These are phyloP conservation scores for Lasiodiplodia citricola DNA, from an alignment of 2,329 filamentous ascomycete genomes.

Conservation along the genomic window DNA sequence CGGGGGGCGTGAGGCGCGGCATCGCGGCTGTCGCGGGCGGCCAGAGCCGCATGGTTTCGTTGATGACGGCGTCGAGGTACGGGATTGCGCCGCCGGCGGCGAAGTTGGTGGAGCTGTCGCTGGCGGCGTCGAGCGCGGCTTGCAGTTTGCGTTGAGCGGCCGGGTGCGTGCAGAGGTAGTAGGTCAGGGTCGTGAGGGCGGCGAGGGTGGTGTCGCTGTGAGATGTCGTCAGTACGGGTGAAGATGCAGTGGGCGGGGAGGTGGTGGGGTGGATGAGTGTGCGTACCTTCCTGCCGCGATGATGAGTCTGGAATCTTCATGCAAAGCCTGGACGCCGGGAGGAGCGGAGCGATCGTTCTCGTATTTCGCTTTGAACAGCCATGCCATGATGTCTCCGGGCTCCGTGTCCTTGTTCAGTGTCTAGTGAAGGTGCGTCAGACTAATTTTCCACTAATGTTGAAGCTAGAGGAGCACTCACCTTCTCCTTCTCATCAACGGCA, in stretches of 20 bases:
- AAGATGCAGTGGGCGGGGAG: conserved; percentile 7
- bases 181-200: neutral
- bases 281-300: conserved; percentile 48
- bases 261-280: conserved; percentile 38
- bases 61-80: conserved; percentile 48
- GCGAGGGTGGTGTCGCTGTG: conserved; percentile 33
- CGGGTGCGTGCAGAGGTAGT: conserved; percentile 32
- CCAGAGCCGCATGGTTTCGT: conserved; percentile 51
- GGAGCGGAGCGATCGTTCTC: conserved; percentile 45
- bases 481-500: conserved; percentile 40
- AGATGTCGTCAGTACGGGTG: conserved; percentile 51
- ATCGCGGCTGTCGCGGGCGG: conserved; percentile 47
- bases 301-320: conserved; percentile 41
- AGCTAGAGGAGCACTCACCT: conserved; percentile 30
- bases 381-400: conserved; percentile 46
- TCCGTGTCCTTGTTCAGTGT: conserved; percentile 31
- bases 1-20: conserved; percentile 44
- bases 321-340: conserved; percentile 37
- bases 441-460: neutral
- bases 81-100: conserved; percentile 37
- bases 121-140: conserved; percentile 30
- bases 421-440: neutral
- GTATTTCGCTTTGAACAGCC: conserved; percentile 47
- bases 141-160: conserved; percentile 11
- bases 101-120: conserved; percentile 36